Base-by-base conservation (phyloP, 148 eudicot genomes). In the Vaccinium macrocarpon region DNA sequence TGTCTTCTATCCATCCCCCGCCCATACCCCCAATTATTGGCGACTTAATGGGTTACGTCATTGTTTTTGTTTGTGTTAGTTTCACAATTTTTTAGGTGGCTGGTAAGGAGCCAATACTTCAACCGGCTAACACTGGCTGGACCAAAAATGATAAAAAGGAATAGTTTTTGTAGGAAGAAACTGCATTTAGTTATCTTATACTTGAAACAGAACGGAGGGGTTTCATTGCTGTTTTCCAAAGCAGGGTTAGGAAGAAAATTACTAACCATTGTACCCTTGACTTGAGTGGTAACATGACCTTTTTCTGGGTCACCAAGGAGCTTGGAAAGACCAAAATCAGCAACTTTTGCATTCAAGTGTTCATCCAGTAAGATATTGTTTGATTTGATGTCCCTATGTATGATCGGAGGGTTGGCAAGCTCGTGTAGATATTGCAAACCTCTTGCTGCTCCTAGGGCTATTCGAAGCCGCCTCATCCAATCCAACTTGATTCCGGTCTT, bases 261-360 rank as follows among this genome's bases (percentile, higher is more conserved):
- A 83, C 87, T 85, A 0, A 91, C 93, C 91, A 91, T 88, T 81
- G 93, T 88, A 71, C 93, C 93, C 88, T 91, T 91, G 83, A 91
- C 90, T 89, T 91, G 93, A 86, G 93, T 91, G 21, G 90, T 84
- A 16, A 91, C 76, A 68, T 89, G 88, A 42, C 83, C 77, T 68
- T 76, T 88, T 74, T 84, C 91, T 1, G 82, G 7, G 23, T 89
- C 90, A 57, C 80, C 80, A 59, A 88, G 2, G 29, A 48, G 88
- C 86, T 89, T 91, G 35, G 91, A 87, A 55, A 91, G 90, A 15
- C 93, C 93, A 72, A 89, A 91, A 89, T 91, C 93, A 3, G 91
- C 91, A 55, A 91, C 91, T 91, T 89, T 91, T 59, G 93, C 93
- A 78, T 82, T 88, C 29, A 91, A 85, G 50, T 81, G 76, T 9